Evolutionary conservation across 192 early-diverging fungal species (phyloP).

Genomic region (Umbelopsis vinacea): DNA sequence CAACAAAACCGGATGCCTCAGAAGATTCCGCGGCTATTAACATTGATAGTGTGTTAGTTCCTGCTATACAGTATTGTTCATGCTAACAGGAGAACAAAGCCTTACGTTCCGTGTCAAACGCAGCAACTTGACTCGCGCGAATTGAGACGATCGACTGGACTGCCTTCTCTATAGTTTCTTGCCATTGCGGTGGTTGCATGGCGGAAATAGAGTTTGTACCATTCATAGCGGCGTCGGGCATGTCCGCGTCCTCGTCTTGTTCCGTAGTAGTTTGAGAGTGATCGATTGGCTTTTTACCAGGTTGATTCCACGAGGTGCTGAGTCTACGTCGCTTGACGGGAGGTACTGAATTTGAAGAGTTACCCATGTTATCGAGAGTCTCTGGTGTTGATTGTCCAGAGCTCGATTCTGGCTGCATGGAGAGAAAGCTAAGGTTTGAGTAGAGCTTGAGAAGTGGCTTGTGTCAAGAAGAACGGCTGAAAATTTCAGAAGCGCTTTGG

Average conservation of each 20-base stretch:
- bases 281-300: slow-evolving; percentile 9
- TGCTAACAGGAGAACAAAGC: neutral
- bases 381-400: slow-evolving; percentile 17
- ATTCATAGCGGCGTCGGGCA: neutral
- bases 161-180: slow-evolving; percentile 65
- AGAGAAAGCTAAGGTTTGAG: neutral
- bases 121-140: slow-evolving; percentile 71
- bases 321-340: slow-evolving; percentile 16
- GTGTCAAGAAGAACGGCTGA: neutral
- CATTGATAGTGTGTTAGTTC: neutral
- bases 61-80: neutral
- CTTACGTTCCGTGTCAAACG: slow-evolving; percentile 79
- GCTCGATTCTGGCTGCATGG: slow-evolving; percentile 21
- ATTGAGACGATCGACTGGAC: slow-evolving; percentile 79
- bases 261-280: neutral
- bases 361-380: slow-evolving; percentile 11
- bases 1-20: slow-evolving; percentile 85
- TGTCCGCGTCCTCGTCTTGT: neutral
- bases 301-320: slow-evolving; percentile 7
- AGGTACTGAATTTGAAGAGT: neutral
- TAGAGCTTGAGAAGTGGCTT: slow-evolving; percentile 8
- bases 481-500: neutral
- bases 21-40: slow-evolving; percentile 63
- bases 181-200: slow-evolving; percentile 67
- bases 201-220: slow-evolving; percentile 6